These are phyloP conservation scores for Verticillium longisporum DNA, from an alignment of 2,329 filamentous ascomycete genomes.

Conservation along the genomic window DNA sequence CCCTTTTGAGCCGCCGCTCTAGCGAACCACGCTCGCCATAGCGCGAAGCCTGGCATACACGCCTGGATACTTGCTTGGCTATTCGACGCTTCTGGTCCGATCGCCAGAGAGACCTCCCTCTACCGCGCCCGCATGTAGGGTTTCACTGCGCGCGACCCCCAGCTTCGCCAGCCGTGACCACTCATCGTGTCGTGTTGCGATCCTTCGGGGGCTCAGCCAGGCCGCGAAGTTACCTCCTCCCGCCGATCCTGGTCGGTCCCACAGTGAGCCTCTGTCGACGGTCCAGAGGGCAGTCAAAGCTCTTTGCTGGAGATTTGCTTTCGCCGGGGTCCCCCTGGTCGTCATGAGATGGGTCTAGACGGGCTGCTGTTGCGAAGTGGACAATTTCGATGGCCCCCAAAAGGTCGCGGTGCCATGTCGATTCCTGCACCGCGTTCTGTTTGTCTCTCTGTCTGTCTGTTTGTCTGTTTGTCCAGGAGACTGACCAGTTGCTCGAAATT, in stretches of 20 bases:
- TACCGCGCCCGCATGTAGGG: neutral
- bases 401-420: neutral
- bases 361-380: neutral
- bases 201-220: neutral
- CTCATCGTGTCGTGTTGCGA: neutral
- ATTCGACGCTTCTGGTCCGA: neutral
- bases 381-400: neutral
- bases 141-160: neutral
- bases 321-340: neutral
- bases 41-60: neutral
- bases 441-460: neutral
- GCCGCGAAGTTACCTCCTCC: neutral
- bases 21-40: neutral
- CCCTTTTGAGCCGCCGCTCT: neutral
- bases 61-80: neutral
- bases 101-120: neutral
- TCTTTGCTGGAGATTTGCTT: neutral
- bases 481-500: neutral
- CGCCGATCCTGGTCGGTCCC: neutral
- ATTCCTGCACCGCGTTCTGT: neutral
- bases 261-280: neutral
- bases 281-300: neutral
- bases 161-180: neutral
- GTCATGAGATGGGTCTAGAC: neutral
- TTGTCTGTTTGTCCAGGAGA: neutral